These are phyloP conservation scores for Plasmopara muralis DNA, from an alignment of 352 stramenopile genomes.

Conservation along the genomic window DNA sequence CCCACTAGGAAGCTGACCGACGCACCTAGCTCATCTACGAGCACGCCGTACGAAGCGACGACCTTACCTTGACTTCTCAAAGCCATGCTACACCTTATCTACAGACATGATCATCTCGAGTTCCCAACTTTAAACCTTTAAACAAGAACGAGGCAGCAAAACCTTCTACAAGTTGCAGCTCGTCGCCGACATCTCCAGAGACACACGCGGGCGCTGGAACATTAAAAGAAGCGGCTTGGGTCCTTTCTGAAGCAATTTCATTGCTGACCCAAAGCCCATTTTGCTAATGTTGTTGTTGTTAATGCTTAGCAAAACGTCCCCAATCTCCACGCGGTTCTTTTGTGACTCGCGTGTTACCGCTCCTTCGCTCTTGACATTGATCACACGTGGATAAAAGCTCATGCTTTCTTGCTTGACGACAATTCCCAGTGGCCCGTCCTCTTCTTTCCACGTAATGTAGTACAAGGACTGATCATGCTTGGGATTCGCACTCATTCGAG, in stretches of 20 bases:
- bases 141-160: neutral
- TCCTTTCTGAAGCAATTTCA: constrained; percentile 81
- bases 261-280: constrained; percentile 81
- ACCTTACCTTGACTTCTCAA: too few species aligned
- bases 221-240: constrained; percentile 83
- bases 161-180: constrained; percentile 30
- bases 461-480: constrained; percentile 82
- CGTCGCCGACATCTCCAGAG: constrained; percentile 23
- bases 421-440: constrained; percentile 78
- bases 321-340: constrained; percentile 78
- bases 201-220: constrained; percentile 67
- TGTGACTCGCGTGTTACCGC: constrained; percentile 73
- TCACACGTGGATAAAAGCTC: constrained; percentile 82
- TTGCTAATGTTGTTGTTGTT: constrained; percentile 91
- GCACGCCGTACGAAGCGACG: too few species aligned
- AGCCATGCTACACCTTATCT: too few species aligned
- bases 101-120: too few species aligned
- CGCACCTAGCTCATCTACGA: too few species aligned
- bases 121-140: neutral
- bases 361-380: constrained; percentile 85
- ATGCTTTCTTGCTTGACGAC: constrained; percentile 84
- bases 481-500: constrained; percentile 70
- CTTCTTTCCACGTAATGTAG: constrained; percentile 87
- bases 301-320: constrained; percentile 78
- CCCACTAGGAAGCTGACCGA: too few species aligned